These are phyloP conservation scores for Dactylella cylindrospora DNA, from an alignment of 2,329 filamentous ascomycete genomes.

Conservation along the genomic window DNA sequence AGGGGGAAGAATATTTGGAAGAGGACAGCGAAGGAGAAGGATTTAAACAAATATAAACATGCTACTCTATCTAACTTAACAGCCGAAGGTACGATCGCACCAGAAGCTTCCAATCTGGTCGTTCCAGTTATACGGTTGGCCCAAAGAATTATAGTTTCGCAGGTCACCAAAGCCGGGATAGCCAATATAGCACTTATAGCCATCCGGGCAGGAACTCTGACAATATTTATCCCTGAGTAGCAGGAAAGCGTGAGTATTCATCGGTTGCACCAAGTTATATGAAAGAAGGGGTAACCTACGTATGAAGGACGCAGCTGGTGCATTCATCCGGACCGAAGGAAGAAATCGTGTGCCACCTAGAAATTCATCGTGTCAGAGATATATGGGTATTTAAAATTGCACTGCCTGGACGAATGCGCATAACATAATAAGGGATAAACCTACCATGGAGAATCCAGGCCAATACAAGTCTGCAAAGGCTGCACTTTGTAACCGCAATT, in stretches of 20 bases:
- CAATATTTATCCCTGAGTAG: not conserved
- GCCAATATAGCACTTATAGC: not conserved
- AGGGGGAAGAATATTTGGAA: too few relatives aligned
- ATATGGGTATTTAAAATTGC: too few relatives aligned
- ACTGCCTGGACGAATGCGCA: too few relatives aligned
- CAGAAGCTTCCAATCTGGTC: conserved; percentile 7
- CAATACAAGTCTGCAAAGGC: conserved; percentile 19
- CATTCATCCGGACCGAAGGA: conserved; percentile 5
- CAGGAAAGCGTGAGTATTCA: not conserved
- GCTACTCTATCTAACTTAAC: too few relatives aligned
- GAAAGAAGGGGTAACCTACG: not conserved
- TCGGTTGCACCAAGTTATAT: not conserved
- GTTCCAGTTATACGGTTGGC: not conserved
- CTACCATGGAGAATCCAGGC: conserved; percentile 13
- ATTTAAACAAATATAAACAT: too few relatives aligned
- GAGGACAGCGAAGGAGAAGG: too few relatives aligned
- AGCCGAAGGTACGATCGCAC: not conserved
- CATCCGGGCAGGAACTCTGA: not conserved
- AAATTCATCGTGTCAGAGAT: not conserved
- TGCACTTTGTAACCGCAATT: conserved; percentile 18
- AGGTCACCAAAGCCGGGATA: not conserved
- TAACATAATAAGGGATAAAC: not conserved
- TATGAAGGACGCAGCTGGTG: conserved; percentile 4
- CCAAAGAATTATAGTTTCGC: not conserved
- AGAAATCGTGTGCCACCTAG: not conserved